Evolutionary conservation across 2,329 filamentous ascomycete species (phyloP).

Genomic region (Leptoxyphium fumago): DNA sequence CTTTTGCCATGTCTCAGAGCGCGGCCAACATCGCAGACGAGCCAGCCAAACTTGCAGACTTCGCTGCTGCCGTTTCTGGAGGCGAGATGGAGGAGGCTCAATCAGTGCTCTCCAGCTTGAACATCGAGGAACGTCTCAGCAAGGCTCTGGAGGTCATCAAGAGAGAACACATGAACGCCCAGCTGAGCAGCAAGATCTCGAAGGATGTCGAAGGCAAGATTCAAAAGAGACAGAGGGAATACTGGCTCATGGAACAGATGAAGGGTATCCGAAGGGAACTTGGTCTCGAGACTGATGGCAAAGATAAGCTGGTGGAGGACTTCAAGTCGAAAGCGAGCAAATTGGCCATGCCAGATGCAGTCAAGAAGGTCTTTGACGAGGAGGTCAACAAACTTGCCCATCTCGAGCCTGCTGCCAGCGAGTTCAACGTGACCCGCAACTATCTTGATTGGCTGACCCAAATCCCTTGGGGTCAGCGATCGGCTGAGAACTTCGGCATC

Average conservation of each 20-base stretch:
- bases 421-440: slow-evolving; percentile 97
- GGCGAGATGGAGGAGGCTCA: slow-evolving; percentile 87
- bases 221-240: slow-evolving; percentile 90
- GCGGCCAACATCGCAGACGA: slow-evolving; percentile 91
- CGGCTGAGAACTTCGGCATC: slow-evolving; percentile 92
- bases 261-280: slow-evolving; percentile 93
- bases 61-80: slow-evolving; percentile 90
- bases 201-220: slow-evolving; percentile 98
- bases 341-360: slow-evolving; percentile 89
- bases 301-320: slow-evolving; percentile 93
- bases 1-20: slow-evolving; percentile 89
- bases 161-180: slow-evolving; percentile 96
- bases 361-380: slow-evolving; percentile 96
- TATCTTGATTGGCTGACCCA: slow-evolving; percentile 98
- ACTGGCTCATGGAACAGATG: slow-evolving; percentile 99
- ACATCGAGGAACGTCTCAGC: slow-evolving; percentile 81
- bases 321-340: slow-evolving; percentile 93
- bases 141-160: slow-evolving; percentile 88
- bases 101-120: slow-evolving; percentile 73
- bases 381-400: slow-evolving; percentile 95
- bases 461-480: slow-evolving; percentile 92
- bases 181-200: slow-evolving; percentile 90
- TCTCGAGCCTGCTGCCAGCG: slow-evolving; percentile 85
- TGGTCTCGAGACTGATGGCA: slow-evolving; percentile 92
- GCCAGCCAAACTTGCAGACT: slow-evolving; percentile 88